These are phyloP conservation scores for Penicillium crystallinum DNA, from an alignment of 495 filamentous ascomycete species.

Conservation along the genomic window DNA sequence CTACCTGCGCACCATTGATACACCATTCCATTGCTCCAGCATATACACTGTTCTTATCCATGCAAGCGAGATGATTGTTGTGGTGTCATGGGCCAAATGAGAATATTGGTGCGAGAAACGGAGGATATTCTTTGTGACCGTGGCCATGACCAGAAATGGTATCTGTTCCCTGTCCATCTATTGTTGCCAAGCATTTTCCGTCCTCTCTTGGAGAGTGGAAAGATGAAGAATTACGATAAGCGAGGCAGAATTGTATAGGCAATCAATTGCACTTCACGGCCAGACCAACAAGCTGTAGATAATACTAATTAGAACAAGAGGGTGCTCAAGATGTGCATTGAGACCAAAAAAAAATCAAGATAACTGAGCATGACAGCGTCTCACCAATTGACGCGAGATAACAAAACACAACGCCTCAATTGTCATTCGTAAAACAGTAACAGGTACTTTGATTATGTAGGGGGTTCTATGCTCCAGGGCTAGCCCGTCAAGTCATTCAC, in stretches of 20 bases:
- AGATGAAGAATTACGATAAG: not conserved
- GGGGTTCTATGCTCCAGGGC: not conserved
- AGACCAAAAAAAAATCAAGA: not conserved
- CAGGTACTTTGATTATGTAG: not conserved
- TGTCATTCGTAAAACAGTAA: constrained; percentile 1
- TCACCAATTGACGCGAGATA: not conserved
- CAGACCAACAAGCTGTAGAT: not conserved
- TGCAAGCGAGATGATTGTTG: too few species aligned
- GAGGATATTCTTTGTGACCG: not conserved
- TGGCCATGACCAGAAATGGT: too few species aligned
- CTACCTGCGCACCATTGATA: too few species aligned
- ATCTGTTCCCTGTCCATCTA: too few species aligned
- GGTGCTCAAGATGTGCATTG: not conserved
- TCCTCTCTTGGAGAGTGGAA: not conserved
- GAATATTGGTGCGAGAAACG: too few species aligned
- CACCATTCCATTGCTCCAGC: too few species aligned
- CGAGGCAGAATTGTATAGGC: not conserved
- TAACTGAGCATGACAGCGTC: not conserved
- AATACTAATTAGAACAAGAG: not conserved
- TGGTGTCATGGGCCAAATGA: too few species aligned
- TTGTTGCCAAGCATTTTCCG: too few species aligned
- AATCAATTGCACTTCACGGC: not conserved
- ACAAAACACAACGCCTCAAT: not conserved
- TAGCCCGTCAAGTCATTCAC: constrained; percentile 46
- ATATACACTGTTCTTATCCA: too few species aligned